Evolutionary conservation across 2,329 filamentous ascomycete genomes (phyloP), one percentile per base, ranked within the genome.

Genomic region (Microdochium paspali): DNA sequence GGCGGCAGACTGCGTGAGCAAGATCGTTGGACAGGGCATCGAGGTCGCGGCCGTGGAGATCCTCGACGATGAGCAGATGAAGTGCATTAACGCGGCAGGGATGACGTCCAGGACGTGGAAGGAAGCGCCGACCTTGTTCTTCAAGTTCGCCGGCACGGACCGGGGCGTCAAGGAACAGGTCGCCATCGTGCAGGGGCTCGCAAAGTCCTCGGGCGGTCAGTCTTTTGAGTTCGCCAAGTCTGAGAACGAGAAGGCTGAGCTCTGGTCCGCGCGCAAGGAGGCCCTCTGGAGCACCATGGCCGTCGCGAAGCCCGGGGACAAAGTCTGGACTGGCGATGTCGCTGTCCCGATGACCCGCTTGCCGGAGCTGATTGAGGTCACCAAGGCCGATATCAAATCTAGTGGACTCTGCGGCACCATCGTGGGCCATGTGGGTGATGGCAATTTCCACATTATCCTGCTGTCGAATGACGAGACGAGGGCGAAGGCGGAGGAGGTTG

Each of bases 201-300:
- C 62, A 21, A 52, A 52, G 44, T 59, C 68, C 45, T 64, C 79
- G 1, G 82, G 83, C 31, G 79, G 79, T 60, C 77, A 80, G 59
- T 77, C 76, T 7, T 91, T 94, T 59, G 85, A 90, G 60, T 93
- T 93, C 63, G 89, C 89, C 3, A 77, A 70, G 58, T 82, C 65
- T 58, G 68, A 77, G 49, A 72, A 81, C 24, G 89, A 95, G 69
- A 82, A 84, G 63, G 72, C 76, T 6, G 86, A 90, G 66, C 73
- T 94, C 25, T 94, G 88, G 88, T 84, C 81, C 56, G 88, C 88
- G 21, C 71, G 88, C 42, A 94, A 94, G 67, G 85, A 90, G 65
- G 86, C 87, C 1, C 72, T 94, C 31, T 93, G 87, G 87, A 85
- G 80, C 58, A 83, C 85, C 48, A 83, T 88, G 72, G 79, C 85